Evolutionary conservation across 2,329 filamentous ascomycete species (phyloP), one percentile per base, ranked within the genome.

Genomic region (Colletotrichum musae): DNA sequence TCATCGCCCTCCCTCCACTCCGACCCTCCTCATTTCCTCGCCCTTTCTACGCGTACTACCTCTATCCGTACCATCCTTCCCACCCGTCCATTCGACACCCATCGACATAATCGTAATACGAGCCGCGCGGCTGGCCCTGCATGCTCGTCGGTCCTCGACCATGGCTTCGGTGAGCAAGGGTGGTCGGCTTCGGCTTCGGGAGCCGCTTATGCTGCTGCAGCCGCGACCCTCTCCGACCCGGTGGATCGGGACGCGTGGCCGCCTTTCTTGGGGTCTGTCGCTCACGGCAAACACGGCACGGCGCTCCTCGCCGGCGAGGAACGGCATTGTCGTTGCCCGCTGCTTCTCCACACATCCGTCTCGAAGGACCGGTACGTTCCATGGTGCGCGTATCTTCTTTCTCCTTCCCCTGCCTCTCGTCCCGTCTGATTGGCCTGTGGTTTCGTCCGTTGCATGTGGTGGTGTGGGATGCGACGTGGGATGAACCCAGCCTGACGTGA

Each of bases 81-180:
- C 47, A 39, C 51, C 28, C 57, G 16, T 36, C 32, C 7, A 26
- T 16, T 18, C 21, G n/a, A 50, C 53, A 21, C n/a, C 36, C 41
- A n/a, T 13, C 47, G 24, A 45, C 56, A 48, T 39, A 48, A 57
- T 39, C 39, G 21, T 7, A 52, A 41, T 13, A 61, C 62, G 45
- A 70, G 62, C 67, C 48, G 48, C 56, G 66, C 56, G 66, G 66
- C 62, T 66, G 66, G 66, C 66, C 67, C 67, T 70, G 67, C 67
- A 70, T 70, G 67, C 67, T 60, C 56, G 51, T 61, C 41, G 51
- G 39, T 32, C 43, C 52, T 32, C 45, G 24, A 48, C 57, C 32
- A 70, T 70, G 67, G 45, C 62, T 45, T 57, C 53, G 62, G 57
- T 60, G 67, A 70, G 62, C 67, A 70, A 70, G 67, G 67, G 67